phyloP scores from a whole-genome alignment of 768 basidiomycete genomes.

The Pisolithus orientalis region DNA sequence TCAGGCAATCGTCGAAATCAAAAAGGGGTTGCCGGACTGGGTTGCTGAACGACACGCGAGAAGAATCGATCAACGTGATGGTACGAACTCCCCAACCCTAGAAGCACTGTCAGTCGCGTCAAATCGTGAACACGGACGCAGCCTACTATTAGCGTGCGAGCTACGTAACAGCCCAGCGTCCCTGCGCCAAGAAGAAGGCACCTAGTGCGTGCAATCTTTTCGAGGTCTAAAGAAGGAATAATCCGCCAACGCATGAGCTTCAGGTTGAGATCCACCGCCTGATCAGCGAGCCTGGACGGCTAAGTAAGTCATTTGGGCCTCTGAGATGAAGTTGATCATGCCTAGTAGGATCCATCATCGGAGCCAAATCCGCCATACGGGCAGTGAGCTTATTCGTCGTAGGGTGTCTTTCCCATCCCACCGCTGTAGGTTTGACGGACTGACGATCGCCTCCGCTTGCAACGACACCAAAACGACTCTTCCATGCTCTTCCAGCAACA shows the following conservation, averaged over 20 bases:
- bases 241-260: slow-evolving; percentile 99
- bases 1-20: slow-evolving; percentile 87
- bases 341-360: slow-evolving; percentile 94
- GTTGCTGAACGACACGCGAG: slow-evolving; percentile 91
- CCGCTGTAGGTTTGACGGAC: slow-evolving; percentile 47
- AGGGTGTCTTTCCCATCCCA: slow-evolving; percentile 95
- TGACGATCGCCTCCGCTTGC: slow-evolving; percentile 12
- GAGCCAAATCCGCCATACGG: slow-evolving; percentile 82
- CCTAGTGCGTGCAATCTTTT: slow-evolving; percentile 71
- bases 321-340: slow-evolving; percentile 19
- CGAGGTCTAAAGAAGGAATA: slow-evolving; percentile 81
- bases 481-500: slow-evolving; percentile 38
- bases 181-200: slow-evolving; percentile 92
- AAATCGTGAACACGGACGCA: background rate
- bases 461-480: slow-evolving; percentile 57
- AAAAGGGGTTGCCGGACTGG: slow-evolving; percentile 97
- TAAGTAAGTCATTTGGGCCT: background rate
- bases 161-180: slow-evolving; percentile 94
- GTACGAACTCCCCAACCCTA: slow-evolving; percentile 95
- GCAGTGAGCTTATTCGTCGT: slow-evolving; percentile 78
- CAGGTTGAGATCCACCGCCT: slow-evolving; percentile 96
- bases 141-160: slow-evolving; percentile 81
- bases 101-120: background rate
- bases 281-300: slow-evolving; percentile 69
- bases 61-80: slow-evolving; percentile 90